Percentiles rank a stretch among this genome's conserved stretches.
These are phyloP conservation scores for Zea mays DNA, from an alignment of 176 grass and related monocot species.

Conservation along the genomic window DNA sequence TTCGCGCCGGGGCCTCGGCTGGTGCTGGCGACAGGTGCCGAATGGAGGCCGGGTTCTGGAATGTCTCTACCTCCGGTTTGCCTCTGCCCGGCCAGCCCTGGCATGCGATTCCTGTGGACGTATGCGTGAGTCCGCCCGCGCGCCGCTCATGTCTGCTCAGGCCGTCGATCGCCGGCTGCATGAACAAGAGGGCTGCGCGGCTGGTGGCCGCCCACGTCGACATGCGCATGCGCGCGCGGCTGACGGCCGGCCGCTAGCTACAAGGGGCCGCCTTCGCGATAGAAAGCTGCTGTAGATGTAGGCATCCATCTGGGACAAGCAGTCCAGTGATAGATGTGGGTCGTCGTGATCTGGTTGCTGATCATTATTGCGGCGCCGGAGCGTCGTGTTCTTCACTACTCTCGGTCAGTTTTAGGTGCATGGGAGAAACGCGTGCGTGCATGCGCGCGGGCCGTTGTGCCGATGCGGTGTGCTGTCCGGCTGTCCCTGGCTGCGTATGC, in stretches of 20 bases:
- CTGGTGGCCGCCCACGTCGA: background rate
- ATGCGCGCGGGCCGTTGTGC: fast-evolving
- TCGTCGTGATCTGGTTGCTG: background rate
- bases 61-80: background rate
- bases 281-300: background rate
- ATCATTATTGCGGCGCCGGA: no score
- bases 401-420: background rate
- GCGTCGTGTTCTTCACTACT: background rate
- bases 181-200: background rate
- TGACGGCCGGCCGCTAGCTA: no score
- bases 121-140: no score
- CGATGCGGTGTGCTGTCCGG: background rate
- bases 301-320: background rate
- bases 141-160: no score
- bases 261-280: background rate
- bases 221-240: no score
- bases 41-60: background rate
- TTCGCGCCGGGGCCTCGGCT: background rate
- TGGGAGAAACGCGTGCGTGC: background rate
- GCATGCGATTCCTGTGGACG: background rate
- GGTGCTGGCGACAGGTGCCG: background rate
- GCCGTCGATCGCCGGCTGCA: no score
- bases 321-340: background rate
- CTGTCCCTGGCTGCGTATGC: background rate
- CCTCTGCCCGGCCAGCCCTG: no score